Conservation (phyloP, 345 rosid species). For the Acer negundo region DNA sequence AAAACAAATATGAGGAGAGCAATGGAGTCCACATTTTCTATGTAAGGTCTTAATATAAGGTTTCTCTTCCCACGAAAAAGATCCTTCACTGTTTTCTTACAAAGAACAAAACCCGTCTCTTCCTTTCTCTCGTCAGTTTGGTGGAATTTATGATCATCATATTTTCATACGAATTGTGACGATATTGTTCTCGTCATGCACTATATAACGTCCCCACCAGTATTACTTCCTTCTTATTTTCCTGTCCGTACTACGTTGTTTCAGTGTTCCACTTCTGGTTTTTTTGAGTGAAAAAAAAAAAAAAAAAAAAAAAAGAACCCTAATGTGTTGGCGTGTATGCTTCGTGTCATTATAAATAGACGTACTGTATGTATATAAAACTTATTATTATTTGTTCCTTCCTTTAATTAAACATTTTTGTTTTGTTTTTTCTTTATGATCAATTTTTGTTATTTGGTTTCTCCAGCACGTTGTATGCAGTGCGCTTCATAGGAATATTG, state of each 20-base stretch:
- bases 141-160: constrained; percentile 20
- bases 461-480: background rate
- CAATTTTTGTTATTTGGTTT: background rate
- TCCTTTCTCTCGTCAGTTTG: constrained; percentile 21
- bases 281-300: constrained; percentile 1
- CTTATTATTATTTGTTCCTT: constrained; percentile 1
- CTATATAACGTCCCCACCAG: constrained; percentile 14
- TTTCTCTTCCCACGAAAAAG: constrained; percentile 63
- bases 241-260: constrained; percentile 5
- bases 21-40: constrained; percentile 24
- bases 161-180: constrained; percentile 14
- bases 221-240: background rate
- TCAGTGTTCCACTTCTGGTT: constrained; percentile 5
- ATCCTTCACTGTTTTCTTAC: constrained; percentile 28
- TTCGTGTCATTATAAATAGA: background rate
- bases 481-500: background rate
- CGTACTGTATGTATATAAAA: background rate
- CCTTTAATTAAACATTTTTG: background rate
- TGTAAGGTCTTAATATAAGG: constrained; percentile 43
- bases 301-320: constrained; percentile 17
- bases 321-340: constrained; percentile 7
- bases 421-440: background rate
- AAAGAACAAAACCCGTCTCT: constrained; percentile 8
- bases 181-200: constrained; percentile 24
- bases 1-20: constrained; percentile 14